Conservation (phyloP, 73 alveolate species). For the Paramecium tetraurelia region DNA sequence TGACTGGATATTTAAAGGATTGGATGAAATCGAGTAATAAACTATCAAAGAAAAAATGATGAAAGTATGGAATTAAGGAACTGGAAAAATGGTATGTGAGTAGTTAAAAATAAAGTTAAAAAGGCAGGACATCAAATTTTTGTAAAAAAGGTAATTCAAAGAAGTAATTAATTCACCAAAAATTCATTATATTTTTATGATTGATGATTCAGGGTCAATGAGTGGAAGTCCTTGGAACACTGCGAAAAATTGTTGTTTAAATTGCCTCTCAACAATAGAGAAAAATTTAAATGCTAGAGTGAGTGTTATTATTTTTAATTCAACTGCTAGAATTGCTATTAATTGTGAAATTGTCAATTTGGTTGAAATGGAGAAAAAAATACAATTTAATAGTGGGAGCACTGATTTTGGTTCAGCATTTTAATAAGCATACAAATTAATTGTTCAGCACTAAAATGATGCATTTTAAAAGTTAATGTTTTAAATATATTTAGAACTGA, state of each 20-base stretch:
- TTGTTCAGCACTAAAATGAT: neutral
- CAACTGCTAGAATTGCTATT: neutral
- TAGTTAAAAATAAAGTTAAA: neutral
- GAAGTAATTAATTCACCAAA: neutral
- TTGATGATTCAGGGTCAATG: neutral
- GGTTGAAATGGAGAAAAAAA: neutral
- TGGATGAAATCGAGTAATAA: neutral
- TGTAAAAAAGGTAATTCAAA: neutral
- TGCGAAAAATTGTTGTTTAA: neutral
- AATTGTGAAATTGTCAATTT: neutral
- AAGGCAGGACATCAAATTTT: neutral
- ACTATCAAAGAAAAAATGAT: neutral
- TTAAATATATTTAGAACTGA: neutral
- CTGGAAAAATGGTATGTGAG: neutral
- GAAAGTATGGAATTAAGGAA: neutral
- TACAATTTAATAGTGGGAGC: neutral
- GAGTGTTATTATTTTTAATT: neutral
- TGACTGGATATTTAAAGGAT: neutral
- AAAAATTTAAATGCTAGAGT: neutral
- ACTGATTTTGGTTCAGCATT: neutral
- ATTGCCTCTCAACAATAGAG: neutral
- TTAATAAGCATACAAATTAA: neutral
- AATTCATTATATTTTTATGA: neutral
- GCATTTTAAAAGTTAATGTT: neutral
- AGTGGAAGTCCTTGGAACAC: neutral